Evolutionary conservation across 257 asterid genomes (phyloP), one percentile per base, ranked within the genome.

Genomic region (Paulownia fortunei): DNA sequence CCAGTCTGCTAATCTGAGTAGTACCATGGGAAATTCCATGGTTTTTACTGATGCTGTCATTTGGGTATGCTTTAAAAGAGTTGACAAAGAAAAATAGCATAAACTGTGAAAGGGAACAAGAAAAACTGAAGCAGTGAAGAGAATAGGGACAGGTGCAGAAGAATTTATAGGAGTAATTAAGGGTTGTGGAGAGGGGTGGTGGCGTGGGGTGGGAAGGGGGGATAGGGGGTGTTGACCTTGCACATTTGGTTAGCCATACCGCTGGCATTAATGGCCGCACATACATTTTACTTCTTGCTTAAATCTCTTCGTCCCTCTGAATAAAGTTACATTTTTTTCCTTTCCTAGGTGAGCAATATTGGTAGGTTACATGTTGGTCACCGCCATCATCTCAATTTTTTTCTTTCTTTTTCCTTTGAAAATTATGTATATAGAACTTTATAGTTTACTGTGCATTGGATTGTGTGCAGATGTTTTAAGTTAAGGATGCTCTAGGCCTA

Each of bases 1-100:
- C 89, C 87, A 88, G 55, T 86, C 89, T 51, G 84, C 87, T 80
- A 93, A 59, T 59, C 81, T 80, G 42, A 87, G 81, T 0, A 94
- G 79, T 2, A 88, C 73, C 89, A 84, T 88, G 52, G 90, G 94
- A 26, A 94, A 91, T 73, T 88, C 93, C 92, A 86, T 85, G 61
- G 84, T 75, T 84, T 86, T 88, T 16, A 76, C 18, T 10, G 86
- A 73, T 73, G 69, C 74, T 70, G 84, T 67, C 87, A 80, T 87
- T 51, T 44, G 16, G 24, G 12, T 39, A 34, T 7, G 46, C 16
- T 32, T n/a, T 54, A n/a, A 15, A 59, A 76, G 61, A 41, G 66
- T 58, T 21, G 65, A 58, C 13, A 23, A 62, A 11, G 39, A 47
- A 58, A 12, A 60, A 23, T 37, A 49, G 19, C 8, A 15, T 2